These are phyloP conservation scores for Auriscalpium microsporum DNA, from an alignment of 768 basidiomycete genomes.

Conservation along the genomic window DNA sequence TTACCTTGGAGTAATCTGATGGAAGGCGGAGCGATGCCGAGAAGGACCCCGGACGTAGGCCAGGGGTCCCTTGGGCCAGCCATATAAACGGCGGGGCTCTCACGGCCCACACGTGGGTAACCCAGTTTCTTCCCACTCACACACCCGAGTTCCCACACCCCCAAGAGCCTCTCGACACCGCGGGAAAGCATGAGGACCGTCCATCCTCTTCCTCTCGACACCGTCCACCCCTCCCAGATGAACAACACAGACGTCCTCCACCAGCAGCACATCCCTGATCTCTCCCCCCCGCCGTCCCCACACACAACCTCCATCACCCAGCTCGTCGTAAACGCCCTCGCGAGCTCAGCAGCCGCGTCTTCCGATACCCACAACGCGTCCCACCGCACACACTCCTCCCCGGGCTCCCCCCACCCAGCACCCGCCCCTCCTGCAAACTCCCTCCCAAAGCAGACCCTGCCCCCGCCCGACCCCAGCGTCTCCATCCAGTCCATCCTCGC, in stretches of 20 bases:
- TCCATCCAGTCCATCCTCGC: conserved; percentile 22
- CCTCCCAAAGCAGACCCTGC: conserved; percentile 16
- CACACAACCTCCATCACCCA: conserved; percentile 11
- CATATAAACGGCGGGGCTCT: conserved; percentile 22
- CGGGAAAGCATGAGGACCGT: conserved; percentile 39
- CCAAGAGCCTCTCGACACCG: conserved; percentile 20
- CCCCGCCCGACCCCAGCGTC: conserved; percentile 9
- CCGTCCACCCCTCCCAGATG: conserved; percentile 17
- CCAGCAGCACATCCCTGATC: conserved; percentile 11
- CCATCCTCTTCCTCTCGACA: conserved; percentile 40
- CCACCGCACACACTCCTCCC: conserved; percentile 19
- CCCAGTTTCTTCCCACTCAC: conserved; percentile 37
- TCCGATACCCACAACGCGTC: conserved; percentile 26
- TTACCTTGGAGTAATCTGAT: no score
- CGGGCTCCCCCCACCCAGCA: conserved; percentile 24
- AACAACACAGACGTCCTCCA: conserved; percentile 9
- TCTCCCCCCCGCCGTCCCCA: conserved; percentile 14
- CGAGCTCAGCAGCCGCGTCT: conserved; percentile 16
- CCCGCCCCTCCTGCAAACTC: conserved; percentile 25
- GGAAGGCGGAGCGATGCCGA: conserved; percentile 1
- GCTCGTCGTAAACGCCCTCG: conserved; percentile 16
- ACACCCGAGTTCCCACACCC: conserved; percentile 40
- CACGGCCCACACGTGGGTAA: conserved; percentile 22
- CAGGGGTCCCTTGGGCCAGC: conserved; percentile 18
- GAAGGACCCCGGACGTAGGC: conserved; percentile 20